Evolutionary conservation across 2,329 filamentous ascomycete species (phyloP), one percentile per base, ranked within the genome.

Genomic region (Arthrobotrys pseudoclavata): DNA sequence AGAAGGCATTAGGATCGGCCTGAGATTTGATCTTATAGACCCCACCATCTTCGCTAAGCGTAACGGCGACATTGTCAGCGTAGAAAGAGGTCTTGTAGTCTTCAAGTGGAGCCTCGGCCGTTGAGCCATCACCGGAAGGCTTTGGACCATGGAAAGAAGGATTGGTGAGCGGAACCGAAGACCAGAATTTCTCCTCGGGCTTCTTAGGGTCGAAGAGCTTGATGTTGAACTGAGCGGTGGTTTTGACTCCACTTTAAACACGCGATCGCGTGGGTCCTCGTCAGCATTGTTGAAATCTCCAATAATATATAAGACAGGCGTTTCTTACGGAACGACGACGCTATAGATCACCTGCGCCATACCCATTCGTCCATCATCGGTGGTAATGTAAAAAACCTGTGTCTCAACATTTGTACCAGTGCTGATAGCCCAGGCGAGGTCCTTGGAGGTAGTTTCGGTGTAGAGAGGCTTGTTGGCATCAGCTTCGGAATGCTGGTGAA

Each of bases 261-360:
- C n/a, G 42, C 29, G 12, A 37, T 37, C 22, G 29, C 7, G 29
- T 45, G 42, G 18, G 4, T 1, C 2, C 7, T 45, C 42, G 15
- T 37, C 31, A 57, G 50, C 26, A 13, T 22, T 57, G 18, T 57
- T 40, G 29, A 37, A 40, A 40, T n/a, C 2, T 15, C 13, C 37
- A 40, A 40, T 13, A 22, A n/a, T 10, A 37, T 4, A n/a, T n/a
- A 10, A n/a, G 29, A 48, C 5, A 60, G 6, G 22, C 40, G 24
- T 10, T 34, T 47, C 67, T 45, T 45, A 77, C 74, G 74, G 67
- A 29, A 89, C 91, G 84, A 99, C 92, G 85, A 97, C 97, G 87
- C 92, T 98, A 87, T 98, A 97, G 84, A 99, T 97, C 85, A 98
- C 88, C 87, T 99, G 96, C 77, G 89, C 89, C 84, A 97, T 89